Percentiles rank a stretch among this genome's conserved stretches.
These are phyloP conservation scores for Plantago ovata DNA, from an alignment of 257 asterid species.

Conservation along the genomic window DNA sequence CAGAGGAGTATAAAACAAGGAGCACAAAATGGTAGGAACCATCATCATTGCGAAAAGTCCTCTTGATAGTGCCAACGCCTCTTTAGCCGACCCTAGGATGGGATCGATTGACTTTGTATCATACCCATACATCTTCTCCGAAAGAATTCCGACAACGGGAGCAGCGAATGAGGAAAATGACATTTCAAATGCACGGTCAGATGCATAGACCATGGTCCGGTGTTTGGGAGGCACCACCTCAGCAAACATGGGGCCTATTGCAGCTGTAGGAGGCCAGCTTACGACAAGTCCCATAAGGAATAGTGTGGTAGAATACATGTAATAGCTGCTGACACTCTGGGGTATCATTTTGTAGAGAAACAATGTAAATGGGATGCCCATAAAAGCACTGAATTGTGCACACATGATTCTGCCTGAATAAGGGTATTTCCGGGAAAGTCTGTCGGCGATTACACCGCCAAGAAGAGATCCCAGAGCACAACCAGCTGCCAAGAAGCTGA, in stretches of 20 bases:
- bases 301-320: slow-evolving; percentile 62
- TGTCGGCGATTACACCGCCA: slow-evolving; percentile 89
- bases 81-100: slow-evolving; percentile 55
- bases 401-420: slow-evolving; percentile 78
- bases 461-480: slow-evolving; percentile 83
- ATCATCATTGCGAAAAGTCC: slow-evolving; percentile 93
- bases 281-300: slow-evolving; percentile 83
- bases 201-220: slow-evolving; percentile 94
- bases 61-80: slow-evolving; percentile 76
- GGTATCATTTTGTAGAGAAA: slow-evolving; percentile 72
- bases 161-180: slow-evolving; percentile 95
- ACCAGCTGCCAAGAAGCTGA: slow-evolving; percentile 89
- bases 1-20: slow-evolving; percentile 87
- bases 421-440: slow-evolving; percentile 64
- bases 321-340: slow-evolving; percentile 59
- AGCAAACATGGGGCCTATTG: slow-evolving; percentile 94
- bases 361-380: slow-evolving; percentile 91
- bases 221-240: slow-evolving; percentile 92
- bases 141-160: slow-evolving; percentile 81
- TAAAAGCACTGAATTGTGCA: slow-evolving; percentile 84
- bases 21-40: slow-evolving; percentile 76
- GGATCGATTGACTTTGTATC: slow-evolving; percentile 85
- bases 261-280: slow-evolving; percentile 89
- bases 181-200: slow-evolving; percentile 87
- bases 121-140: slow-evolving; percentile 82